phyloP scores from a whole-genome alignment of 495 filamentous ascomycete genomes.

The Hapsidospora chrysogenum region DNA sequence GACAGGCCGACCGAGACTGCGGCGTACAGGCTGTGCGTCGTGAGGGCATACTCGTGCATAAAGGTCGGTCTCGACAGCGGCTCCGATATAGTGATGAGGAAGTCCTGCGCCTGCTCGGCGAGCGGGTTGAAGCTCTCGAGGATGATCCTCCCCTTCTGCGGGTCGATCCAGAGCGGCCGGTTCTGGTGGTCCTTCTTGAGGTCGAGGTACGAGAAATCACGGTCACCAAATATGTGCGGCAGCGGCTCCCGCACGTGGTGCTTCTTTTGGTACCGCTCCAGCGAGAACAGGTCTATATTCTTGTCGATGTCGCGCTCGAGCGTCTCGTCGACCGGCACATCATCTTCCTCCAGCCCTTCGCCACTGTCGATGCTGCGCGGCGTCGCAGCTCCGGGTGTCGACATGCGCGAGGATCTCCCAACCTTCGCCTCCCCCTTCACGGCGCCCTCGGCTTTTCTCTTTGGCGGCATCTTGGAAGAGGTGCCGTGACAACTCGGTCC shows the following conservation, averaged over 20 bases:
- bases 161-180: constrained; percentile 87
- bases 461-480: constrained; percentile 43
- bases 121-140: constrained; percentile 90
- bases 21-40: constrained; percentile 82
- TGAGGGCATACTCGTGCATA: constrained; percentile 87
- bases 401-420: constrained; percentile 42
- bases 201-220: constrained; percentile 62
- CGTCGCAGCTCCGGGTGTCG: constrained; percentile 50
- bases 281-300: constrained; percentile 50
- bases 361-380: constrained; percentile 48
- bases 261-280: constrained; percentile 25
- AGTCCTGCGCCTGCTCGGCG: constrained; percentile 75
- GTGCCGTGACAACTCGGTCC: background rate
- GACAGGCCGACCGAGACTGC: constrained; percentile 83
- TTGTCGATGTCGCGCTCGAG: constrained; percentile 35
- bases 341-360: constrained; percentile 44
- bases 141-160: constrained; percentile 65
- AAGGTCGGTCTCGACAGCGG: constrained; percentile 74
- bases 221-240: constrained; percentile 27
- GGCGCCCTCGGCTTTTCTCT: constrained; percentile 53
- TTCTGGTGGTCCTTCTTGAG: constrained; percentile 80
- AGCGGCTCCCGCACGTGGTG: constrained; percentile 22
- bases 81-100: constrained; percentile 90
- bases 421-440: constrained; percentile 34
- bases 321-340: constrained; percentile 32